Evolutionary conservation across 2,329 filamentous ascomycete species (phyloP).

Genomic region (Aspergillus sp.): DNA sequence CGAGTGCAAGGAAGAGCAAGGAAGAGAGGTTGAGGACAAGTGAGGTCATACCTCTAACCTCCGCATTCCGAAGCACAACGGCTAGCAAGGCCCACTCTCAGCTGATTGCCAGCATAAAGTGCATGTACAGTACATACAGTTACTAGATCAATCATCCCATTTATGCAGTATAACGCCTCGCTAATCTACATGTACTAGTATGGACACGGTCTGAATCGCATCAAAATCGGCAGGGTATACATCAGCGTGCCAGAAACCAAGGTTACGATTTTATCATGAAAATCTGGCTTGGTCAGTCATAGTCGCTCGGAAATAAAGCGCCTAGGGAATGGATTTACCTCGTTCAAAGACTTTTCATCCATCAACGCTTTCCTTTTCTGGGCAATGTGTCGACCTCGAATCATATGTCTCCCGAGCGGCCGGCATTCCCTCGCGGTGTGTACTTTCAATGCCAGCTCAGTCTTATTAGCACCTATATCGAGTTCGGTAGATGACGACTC

Average conservation of each 20-base stretch:
- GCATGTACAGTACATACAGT: too few relatives aligned
- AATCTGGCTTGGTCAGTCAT: constrained; percentile 35
- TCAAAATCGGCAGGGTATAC: constrained; percentile 7
- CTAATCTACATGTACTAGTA: neutral
- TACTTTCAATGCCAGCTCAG: constrained; percentile 45
- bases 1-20: neutral
- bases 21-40: neutral
- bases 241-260: neutral
- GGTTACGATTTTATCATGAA: constrained; percentile 40
- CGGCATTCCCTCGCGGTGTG: constrained; percentile 53
- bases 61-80: neutral
- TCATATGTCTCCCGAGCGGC: constrained; percentile 68
- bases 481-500: neutral
- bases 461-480: constrained; percentile 25
- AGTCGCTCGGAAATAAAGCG: neutral
- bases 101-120: too few relatives aligned
- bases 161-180: neutral
- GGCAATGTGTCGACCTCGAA: constrained; percentile 81
- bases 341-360: constrained; percentile 81
- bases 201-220: neutral
- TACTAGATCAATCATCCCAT: neutral
- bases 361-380: constrained; percentile 84
- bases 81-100: too few relatives aligned
- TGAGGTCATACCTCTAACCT: neutral
- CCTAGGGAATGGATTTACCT: constrained; percentile 60